phyloP scores from a whole-genome alignment of 306 rosid genomes.

The Medicago arabica region DNA sequence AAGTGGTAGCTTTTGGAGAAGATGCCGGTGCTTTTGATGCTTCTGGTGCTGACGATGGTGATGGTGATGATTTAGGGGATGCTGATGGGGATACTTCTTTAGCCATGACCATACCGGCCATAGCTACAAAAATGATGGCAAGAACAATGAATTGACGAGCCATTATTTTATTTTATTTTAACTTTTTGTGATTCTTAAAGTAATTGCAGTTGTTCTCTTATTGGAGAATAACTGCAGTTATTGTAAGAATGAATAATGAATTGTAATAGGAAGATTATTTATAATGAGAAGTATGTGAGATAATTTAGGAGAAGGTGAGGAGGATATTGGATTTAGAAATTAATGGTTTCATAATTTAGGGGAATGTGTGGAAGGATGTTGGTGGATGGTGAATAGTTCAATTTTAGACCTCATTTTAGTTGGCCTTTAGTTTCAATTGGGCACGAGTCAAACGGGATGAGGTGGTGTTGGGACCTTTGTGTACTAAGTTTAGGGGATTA shows the following conservation, averaged over 20 bases:
- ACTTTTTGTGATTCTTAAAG: slow-evolving; percentile 31
- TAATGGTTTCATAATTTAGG: not conserved
- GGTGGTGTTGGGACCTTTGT: not conserved
- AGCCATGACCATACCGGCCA: slow-evolving; percentile 27
- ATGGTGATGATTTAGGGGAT: slow-evolving; percentile 47
- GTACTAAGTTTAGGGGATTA: not conserved
- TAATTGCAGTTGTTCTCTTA: slow-evolving; percentile 55
- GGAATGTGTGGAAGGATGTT: too few relatives aligned
- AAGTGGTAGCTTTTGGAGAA: not conserved
- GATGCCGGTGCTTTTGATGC: not conserved
- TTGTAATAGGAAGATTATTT: slow-evolving; percentile 5
- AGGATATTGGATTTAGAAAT: not conserved
- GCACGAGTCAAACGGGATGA: slow-evolving; percentile 31
- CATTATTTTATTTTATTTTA: slow-evolving; percentile 9
- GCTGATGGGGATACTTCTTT: slow-evolving; percentile 42
- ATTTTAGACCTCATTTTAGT: not conserved
- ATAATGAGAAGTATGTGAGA: slow-evolving; percentile 23
- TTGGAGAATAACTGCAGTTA: slow-evolving; percentile 54
- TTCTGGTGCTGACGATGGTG: not conserved
- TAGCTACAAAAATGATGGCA: slow-evolving; percentile 50
- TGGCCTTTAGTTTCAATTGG: slow-evolving; percentile 11
- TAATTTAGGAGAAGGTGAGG: slow-evolving; percentile 34
- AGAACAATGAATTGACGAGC: slow-evolving; percentile 49
- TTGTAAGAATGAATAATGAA: slow-evolving; percentile 36
- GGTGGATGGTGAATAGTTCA: not conserved